Conservation (phyloP, 345 rosid genomes). For the Populus davidiana region DNA sequence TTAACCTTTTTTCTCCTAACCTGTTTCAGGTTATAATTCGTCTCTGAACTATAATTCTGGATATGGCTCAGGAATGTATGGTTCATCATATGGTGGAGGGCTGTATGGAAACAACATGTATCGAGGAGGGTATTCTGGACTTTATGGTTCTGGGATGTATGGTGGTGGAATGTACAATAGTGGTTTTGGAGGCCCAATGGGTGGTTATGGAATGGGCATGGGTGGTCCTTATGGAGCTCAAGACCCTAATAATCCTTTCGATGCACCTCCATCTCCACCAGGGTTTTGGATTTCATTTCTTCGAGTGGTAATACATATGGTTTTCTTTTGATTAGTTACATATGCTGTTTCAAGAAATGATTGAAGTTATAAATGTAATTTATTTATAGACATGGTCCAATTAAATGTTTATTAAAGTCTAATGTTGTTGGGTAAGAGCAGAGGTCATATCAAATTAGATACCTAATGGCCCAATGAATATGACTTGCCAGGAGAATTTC, state of each 20-base stretch:
- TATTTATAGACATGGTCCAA: neutral
- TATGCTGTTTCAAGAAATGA: neutral
- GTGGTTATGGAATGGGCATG: slow-evolving; percentile 20
- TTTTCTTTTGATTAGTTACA: neutral
- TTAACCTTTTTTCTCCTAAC: neutral
- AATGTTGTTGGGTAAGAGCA: neutral
- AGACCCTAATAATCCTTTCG: slow-evolving; percentile 15
- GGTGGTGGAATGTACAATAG: slow-evolving; percentile 15
- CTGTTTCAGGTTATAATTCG: slow-evolving; percentile 7
- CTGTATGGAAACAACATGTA: slow-evolving; percentile 8
- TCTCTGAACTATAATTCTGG: slow-evolving; percentile 10
- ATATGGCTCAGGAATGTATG: slow-evolving; percentile 9
- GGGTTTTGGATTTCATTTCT: slow-evolving; percentile 23
- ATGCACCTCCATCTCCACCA: slow-evolving; percentile 21
- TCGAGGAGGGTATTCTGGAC: slow-evolving; percentile 17
- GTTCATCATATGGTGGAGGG: slow-evolving; percentile 4
- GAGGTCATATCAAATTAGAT: neutral
- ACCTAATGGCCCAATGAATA: neutral
- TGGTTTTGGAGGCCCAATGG: slow-evolving; percentile 16
- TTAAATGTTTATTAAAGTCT: neutral
- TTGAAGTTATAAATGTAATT: neutral
- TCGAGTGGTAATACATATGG: slow-evolving; percentile 1
- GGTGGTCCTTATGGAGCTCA: slow-evolving; percentile 16
- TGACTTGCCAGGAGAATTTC: too few species aligned
- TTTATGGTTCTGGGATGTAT: slow-evolving; percentile 16